phyloP scores from a whole-genome alignment of 805 yeast species.

The Debaryomyces hansenii region DNA sequence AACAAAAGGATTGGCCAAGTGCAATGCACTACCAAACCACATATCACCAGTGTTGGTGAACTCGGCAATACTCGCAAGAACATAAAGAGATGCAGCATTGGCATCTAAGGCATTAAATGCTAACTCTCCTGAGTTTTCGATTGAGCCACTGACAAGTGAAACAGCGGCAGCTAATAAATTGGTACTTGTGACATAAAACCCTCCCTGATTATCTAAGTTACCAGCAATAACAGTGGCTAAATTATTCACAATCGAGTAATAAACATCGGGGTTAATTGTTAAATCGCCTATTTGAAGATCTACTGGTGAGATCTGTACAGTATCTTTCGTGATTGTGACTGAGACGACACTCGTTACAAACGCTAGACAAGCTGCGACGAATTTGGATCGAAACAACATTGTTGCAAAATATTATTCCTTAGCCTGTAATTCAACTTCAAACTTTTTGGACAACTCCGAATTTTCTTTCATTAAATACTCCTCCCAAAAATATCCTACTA shows the following conservation, averaged over 20 bases:
- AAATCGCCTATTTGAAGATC: constrained; percentile 17
- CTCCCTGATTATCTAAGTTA: constrained; percentile 19
- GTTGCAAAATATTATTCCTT: neutral
- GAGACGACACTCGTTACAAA: neutral
- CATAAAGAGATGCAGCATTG: constrained; percentile 15
- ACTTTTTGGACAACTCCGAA: no score
- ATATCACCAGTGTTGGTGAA: constrained; percentile 25
- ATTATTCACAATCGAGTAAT: constrained; percentile 26
- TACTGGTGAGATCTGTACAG: constrained; percentile 16
- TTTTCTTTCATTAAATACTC: no score
- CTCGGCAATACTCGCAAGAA: constrained; percentile 10
- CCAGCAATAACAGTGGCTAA: constrained; percentile 22
- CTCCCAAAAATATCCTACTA: no score
- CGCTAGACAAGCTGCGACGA: neutral
- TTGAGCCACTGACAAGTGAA: constrained; percentile 11
- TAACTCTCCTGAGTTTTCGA: constrained; percentile 18
- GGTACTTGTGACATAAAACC: constrained; percentile 20
- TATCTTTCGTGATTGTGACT: constrained; percentile 9
- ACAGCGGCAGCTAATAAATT: constrained; percentile 15
- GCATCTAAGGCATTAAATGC: constrained; percentile 22
- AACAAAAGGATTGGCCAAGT: constrained; percentile 13
- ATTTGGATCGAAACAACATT: neutral
- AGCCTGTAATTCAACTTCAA: no score
- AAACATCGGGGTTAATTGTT: constrained; percentile 19
- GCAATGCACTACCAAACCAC: constrained; percentile 20